A percentile compares a stretch with the other conserved stretches of the same genome.
Conservation (phyloP, 1,284 basidiomycete species). For the Meira nashicola region DNA sequence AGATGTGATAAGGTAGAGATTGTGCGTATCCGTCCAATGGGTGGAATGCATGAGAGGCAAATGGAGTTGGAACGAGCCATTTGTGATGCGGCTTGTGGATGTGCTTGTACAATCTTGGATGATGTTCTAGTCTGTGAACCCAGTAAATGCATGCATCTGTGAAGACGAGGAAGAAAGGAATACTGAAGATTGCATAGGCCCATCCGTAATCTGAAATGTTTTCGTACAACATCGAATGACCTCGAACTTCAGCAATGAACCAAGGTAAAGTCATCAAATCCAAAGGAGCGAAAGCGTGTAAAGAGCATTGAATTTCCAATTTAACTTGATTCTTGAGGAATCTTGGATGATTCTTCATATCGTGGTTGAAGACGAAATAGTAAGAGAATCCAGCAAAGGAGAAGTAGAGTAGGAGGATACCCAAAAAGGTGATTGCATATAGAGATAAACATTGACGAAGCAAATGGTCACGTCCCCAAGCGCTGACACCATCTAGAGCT, state of each 20-base stretch:
- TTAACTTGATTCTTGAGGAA: slow-evolving; percentile 79
- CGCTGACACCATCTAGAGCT: slow-evolving; percentile 5
- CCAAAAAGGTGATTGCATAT: slow-evolving; percentile 68
- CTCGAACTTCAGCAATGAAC: slow-evolving; percentile 88
- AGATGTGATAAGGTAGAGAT: slow-evolving; percentile 89
- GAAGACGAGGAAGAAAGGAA: slow-evolving; percentile 69
- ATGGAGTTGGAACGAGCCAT: slow-evolving; percentile 95
- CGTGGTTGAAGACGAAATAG: slow-evolving; percentile 83
- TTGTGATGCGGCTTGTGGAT: slow-evolving; percentile 96
- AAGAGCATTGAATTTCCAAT: slow-evolving; percentile 72
- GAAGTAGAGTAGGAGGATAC: slow-evolving; percentile 66
- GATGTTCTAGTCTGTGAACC: slow-evolving; percentile 86
- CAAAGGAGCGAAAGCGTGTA: slow-evolving; percentile 69
- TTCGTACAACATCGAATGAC: slow-evolving; percentile 75
- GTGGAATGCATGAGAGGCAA: slow-evolving; percentile 95
- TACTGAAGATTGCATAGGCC: slow-evolving; percentile 44
- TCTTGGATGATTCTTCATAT: slow-evolving; percentile 90
- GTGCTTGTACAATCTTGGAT: slow-evolving; percentile 80
- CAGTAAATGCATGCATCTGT: slow-evolving; percentile 91
- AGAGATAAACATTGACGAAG: slow-evolving; percentile 61
- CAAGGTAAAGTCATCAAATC: slow-evolving; percentile 77
- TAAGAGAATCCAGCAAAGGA: slow-evolving; percentile 73
- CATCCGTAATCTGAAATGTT: slow-evolving; percentile 59
- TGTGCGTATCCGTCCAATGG: slow-evolving; percentile 90
- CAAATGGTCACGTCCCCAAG: slow-evolving; percentile 62